A percentile compares a stretch with the other conserved stretches of the same genome.
These are phyloP conservation scores for Aspergillus brasiliensis DNA, from an alignment of 2,329 filamentous ascomycete species.

Conservation along the genomic window DNA sequence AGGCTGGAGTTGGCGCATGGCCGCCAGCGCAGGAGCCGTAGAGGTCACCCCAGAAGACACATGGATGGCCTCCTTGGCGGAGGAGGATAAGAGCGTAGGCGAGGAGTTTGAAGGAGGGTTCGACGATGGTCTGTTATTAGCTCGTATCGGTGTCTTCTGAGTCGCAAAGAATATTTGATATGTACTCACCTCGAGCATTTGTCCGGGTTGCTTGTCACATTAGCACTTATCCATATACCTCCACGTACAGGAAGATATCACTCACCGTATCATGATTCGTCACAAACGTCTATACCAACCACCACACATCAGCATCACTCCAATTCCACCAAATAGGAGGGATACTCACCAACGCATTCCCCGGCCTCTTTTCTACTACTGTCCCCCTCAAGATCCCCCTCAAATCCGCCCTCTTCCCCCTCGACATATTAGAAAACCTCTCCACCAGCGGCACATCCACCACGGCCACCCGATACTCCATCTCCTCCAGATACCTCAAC, in stretches of 20 bases:
- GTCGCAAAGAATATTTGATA: not conserved
- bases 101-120: constrained; percentile 5
- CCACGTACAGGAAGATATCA: not conserved
- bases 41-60: constrained; percentile 12
- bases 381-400: constrained; percentile 64
- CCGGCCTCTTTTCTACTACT: constrained; percentile 56
- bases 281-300: constrained; percentile 64
- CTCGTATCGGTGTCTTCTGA: not conserved
- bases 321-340: no score
- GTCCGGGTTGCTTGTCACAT: constrained; percentile 14
- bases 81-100: constrained; percentile 13
- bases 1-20: not conserved
- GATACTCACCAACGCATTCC: constrained; percentile 58
- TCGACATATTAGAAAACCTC: constrained; percentile 62
- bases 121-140: not conserved
- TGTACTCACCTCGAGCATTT: constrained; percentile 34
- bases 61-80: constrained; percentile 9
- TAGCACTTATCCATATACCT: not conserved
- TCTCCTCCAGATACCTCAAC: constrained; percentile 58
- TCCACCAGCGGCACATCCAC: constrained; percentile 65
- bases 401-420: constrained; percentile 60
- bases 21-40: constrained; percentile 7
- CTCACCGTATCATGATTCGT: constrained; percentile 70
- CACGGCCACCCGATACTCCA: constrained; percentile 61
- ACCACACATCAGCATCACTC: not conserved